These are phyloP conservation scores for Pythium phragmitis DNA, from an alignment of 352 stramenopile species.

Conservation along the genomic window DNA sequence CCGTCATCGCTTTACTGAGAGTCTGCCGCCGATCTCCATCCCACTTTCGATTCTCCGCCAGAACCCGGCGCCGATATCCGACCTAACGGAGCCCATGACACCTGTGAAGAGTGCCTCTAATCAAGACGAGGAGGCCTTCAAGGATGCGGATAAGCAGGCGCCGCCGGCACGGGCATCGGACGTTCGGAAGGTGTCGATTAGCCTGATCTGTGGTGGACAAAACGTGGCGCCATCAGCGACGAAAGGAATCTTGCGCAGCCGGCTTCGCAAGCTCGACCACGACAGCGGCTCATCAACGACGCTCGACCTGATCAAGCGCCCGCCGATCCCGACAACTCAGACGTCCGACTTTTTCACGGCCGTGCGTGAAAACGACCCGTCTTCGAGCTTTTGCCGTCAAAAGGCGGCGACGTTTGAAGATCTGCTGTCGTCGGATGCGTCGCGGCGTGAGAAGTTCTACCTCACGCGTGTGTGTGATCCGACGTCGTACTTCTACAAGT, in stretches of 20 bases:
- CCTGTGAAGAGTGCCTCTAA: slow-evolving; percentile 1
- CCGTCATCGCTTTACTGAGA: slow-evolving; percentile 79
- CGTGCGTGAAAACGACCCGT: slow-evolving; percentile 77
- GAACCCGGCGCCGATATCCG: slow-evolving; percentile 50
- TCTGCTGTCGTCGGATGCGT: slow-evolving; percentile 61
- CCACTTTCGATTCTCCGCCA: slow-evolving; percentile 69
- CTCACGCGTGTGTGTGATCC: slow-evolving; percentile 80
- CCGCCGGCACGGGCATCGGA: slow-evolving; percentile 23
- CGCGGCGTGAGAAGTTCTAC: slow-evolving; percentile 76
- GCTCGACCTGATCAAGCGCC: slow-evolving; percentile 74
- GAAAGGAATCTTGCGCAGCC: slow-evolving; percentile 71
- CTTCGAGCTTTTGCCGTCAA: slow-evolving; percentile 78
- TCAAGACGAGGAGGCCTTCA: not conserved
- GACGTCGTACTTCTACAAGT: slow-evolving; percentile 92
- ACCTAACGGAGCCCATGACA: slow-evolving; percentile 19
- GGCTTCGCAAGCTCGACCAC: slow-evolving; percentile 60
- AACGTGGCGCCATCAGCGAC: slow-evolving; percentile 69
- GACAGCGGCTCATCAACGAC: slow-evolving; percentile 45
- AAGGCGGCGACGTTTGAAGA: slow-evolving; percentile 79
- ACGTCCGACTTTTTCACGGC: slow-evolving; percentile 76
- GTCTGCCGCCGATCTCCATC: slow-evolving; percentile 79
- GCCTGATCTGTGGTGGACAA: slow-evolving; percentile 72
- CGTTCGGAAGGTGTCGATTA: slow-evolving; percentile 71
- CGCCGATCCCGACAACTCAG: slow-evolving; percentile 38
- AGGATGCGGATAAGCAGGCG: slow-evolving; percentile 5